Evolutionary conservation across 2,329 filamentous ascomycete species (phyloP), one percentile per base, ranked within the genome.

Genomic region (Ophiocordyceps australis): DNA sequence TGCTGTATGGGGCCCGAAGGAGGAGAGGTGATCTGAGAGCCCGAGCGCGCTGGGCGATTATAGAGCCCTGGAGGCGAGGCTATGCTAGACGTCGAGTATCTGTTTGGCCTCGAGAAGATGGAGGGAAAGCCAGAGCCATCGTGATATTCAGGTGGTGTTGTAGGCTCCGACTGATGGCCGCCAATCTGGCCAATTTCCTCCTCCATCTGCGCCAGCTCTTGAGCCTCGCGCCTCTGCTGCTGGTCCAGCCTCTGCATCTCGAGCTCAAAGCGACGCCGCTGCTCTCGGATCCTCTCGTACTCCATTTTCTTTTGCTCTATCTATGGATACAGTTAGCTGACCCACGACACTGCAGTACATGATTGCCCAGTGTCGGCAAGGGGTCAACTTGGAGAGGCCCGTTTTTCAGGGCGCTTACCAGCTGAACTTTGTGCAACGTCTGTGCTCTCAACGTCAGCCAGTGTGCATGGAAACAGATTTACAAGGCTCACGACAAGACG

Each of bases 301-400:
- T 93, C 83, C 43, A 80, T 61, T 43, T 83, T 82, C 55, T 93
- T 93, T 55, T 89, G 89, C 49, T 93, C 85, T 45, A 93, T 70
- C 85, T 94, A 50, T 31, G 29, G 26, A 30, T n/a, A n/a, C n/a
- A n/a, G n/a, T n/a, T n/a, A n/a, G n/a, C n/a, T n/a, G n/a, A n/a
- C n/a, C n/a, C n/a, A n/a, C n/a, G n/a, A n/a, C n/a, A n/a, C n/a
- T n/a, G n/a, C n/a, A n/a, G n/a, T n/a, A n/a, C n/a, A n/a, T n/a
- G n/a, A n/a, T n/a, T n/a, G n/a, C n/a, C n/a, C n/a, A n/a, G n/a
- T n/a, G n/a, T n/a, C n/a, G n/a, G n/a, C n/a, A n/a, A n/a, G n/a
- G n/a, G n/a, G n/a, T n/a, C n/a, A n/a, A n/a, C n/a, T n/a, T n/a
- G n/a, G n/a, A n/a, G n/a, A n/a, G n/a, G n/a, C n/a, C n/a, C n/a